Conservation (phyloP, 805 yeast species). For the Metschnikowia sp. region DNA sequence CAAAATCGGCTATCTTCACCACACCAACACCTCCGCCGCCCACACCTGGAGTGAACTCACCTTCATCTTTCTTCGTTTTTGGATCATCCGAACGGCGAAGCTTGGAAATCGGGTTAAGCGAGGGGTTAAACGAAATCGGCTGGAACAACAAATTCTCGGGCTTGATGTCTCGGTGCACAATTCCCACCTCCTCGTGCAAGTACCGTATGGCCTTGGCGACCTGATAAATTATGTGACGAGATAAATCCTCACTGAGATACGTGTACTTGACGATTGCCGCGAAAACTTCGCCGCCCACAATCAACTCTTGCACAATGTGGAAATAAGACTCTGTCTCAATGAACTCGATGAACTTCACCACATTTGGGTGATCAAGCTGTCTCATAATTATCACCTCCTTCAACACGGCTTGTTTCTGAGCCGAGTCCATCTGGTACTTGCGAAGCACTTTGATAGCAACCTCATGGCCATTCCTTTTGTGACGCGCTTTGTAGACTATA, state of each 20-base stretch:
- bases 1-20: conserved; percentile 68
- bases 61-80: conserved; percentile 58
- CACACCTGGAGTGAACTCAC: conserved; percentile 45
- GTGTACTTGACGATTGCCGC: conserved; percentile 76
- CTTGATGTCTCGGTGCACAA: conserved; percentile 78
- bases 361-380: conserved; percentile 56
- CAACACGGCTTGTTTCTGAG: conserved; percentile 54
- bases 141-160: conserved; percentile 73
- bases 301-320: conserved; percentile 63
- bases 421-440: conserved; percentile 50
- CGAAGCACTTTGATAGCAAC: conserved; percentile 78
- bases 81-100: conserved; percentile 54
- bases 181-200: conserved; percentile 56
- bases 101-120: conserved; percentile 30
- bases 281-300: conserved; percentile 78
- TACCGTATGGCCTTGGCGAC: conserved; percentile 68
- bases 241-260: conserved; percentile 67
- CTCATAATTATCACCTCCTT: conserved; percentile 77
- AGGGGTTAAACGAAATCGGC: conserved; percentile 52
- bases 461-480: conserved; percentile 35
- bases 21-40: conserved; percentile 67
- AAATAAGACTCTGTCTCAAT: conserved; percentile 52
- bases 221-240: conserved; percentile 70
- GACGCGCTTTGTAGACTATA: conserved; percentile 70
- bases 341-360: conserved; percentile 53